phyloP scores from a whole-genome alignment of 176 grass and related monocot species.

The Zoysia pacifica region DNA sequence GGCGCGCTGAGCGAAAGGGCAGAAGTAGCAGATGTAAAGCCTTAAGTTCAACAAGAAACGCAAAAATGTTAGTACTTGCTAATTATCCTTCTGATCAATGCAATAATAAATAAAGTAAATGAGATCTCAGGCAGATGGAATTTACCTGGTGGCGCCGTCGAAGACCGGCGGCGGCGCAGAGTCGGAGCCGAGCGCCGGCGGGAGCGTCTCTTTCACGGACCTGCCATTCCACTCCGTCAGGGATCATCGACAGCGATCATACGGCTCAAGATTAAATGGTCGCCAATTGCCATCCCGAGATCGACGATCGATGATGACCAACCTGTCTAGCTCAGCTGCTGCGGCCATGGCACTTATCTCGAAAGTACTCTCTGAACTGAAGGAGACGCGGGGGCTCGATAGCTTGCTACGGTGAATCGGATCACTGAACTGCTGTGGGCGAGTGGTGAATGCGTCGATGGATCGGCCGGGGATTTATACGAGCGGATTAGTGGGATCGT shows the following conservation, averaged over 20 bases:
- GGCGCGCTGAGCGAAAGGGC: conserved; percentile 76
- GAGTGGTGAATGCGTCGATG: neutral
- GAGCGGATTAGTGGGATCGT: neutral
- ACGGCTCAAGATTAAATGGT: no score
- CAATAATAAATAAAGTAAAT: neutral
- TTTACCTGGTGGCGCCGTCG: conserved; percentile 78
- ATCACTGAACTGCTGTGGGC: neutral
- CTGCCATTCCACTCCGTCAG: conserved; percentile 31
- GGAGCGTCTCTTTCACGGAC: conserved; percentile 54
- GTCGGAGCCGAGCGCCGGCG: conserved; percentile 51
- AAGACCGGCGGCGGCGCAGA: conserved; percentile 71
- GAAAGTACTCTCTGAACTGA: neutral
- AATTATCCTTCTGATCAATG: neutral
- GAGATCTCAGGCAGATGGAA: neutral
- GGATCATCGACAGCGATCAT: neutral
- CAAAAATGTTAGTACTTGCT: neutral
- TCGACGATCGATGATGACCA: neutral
- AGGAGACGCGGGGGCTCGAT: neutral
- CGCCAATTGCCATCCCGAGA: neutral
- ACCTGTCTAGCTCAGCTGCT: conserved; percentile 15
- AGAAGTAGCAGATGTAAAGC: conserved; percentile 72
- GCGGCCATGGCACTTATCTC: conserved; percentile 15
- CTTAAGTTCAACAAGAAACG: conserved; percentile 33
- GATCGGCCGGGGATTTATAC: conserved; percentile 30
- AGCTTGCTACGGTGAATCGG: neutral